Percentiles rank a stretch among this genome's conserved stretches.
Conservation (phyloP, 1,139 yeast genomes). For the Sugiyamaella grinbergsii region DNA sequence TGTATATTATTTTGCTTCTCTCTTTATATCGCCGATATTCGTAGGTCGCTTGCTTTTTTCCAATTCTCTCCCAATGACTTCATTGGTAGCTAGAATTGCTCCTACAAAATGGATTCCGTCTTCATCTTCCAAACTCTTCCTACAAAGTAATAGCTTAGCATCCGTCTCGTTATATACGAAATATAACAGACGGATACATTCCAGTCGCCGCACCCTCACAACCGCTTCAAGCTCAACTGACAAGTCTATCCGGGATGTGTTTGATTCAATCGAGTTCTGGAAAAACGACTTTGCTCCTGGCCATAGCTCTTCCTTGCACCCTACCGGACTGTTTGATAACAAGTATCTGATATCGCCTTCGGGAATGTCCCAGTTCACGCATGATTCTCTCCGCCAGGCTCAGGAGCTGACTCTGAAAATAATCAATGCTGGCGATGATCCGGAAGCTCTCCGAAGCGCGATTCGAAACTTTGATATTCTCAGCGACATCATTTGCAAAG, state of each 20-base stretch:
- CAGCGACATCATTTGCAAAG: constrained; percentile 87
- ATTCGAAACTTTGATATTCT: constrained; percentile 76
- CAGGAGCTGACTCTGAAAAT: constrained; percentile 60
- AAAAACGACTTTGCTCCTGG: constrained; percentile 22
- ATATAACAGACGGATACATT: too few species aligned
- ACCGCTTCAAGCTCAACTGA: constrained; percentile 17
- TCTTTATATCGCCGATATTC: too few species aligned
- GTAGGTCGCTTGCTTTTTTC: too few species aligned
- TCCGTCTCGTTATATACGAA: too few species aligned
- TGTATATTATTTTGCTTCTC: too few species aligned
- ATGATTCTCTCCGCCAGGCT: constrained; percentile 63
- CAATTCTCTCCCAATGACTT: too few species aligned
- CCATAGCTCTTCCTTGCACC: constrained; percentile 6
- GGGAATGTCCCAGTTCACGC: constrained; percentile 70
- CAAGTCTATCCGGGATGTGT: constrained; percentile 26
- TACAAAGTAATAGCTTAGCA: too few species aligned
- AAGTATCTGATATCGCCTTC: constrained; percentile 66
- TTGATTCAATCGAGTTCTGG: constrained; percentile 30
- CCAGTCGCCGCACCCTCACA: constrained; percentile 11
- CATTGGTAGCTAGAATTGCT: too few species aligned
- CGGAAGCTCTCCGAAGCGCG: constrained; percentile 54
- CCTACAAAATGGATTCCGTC: too few species aligned
- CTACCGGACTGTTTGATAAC: constrained; percentile 73
- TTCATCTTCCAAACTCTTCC: too few species aligned
- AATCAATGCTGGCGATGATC: constrained; percentile 46